Percentiles rank a stretch among this genome's conserved stretches.
phyloP scores from a whole-genome alignment of 1,284 basidiomycete species.

The Cryptococcus sp. region DNA sequence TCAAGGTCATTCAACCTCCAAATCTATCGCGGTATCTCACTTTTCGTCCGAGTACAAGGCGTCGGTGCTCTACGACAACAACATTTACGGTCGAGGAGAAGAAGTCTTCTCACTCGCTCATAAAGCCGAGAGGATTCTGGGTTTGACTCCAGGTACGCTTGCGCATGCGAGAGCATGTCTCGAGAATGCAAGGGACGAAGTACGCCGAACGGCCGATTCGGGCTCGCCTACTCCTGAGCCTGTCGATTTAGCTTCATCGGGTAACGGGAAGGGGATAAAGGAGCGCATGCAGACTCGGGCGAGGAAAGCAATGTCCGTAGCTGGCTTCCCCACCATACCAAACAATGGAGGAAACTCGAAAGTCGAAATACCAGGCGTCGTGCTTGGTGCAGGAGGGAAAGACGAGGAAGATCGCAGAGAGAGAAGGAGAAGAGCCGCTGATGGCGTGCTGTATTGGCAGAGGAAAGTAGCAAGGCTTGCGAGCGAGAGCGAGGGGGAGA shows the following conservation, averaged over 20 bases:
- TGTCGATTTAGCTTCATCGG: not conserved
- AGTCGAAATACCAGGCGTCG: constrained; percentile 19
- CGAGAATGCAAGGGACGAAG: constrained; percentile 39
- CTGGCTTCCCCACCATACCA: constrained; percentile 1
- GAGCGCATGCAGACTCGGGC: constrained; percentile 19
- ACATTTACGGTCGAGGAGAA: not conserved
- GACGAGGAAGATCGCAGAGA: constrained; percentile 38
- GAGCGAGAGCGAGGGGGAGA: not conserved
- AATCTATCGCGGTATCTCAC: not conserved
- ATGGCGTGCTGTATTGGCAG: constrained; percentile 45
- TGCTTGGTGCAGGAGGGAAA: constrained; percentile 26
- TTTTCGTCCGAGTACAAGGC: not conserved
- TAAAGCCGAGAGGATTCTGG: constrained; percentile 41
- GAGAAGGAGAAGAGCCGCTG: constrained; percentile 33
- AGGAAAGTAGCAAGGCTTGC: constrained; percentile 36
- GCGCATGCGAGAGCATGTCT: constrained; percentile 35
- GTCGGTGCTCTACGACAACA: not conserved
- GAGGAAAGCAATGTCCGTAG: constrained; percentile 28
- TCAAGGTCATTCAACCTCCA: too few relatives aligned
- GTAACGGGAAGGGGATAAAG: not conserved
- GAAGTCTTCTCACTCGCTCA: constrained; percentile 28
- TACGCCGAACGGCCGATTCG: constrained; percentile 16
- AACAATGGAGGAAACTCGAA: too few relatives aligned
- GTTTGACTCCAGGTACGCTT: constrained; percentile 36
- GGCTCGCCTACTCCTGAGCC: constrained; percentile 4